These are phyloP conservation scores for Eucommia ulmoides DNA, from an alignment of 257 asterid genomes.

Conservation along the genomic window DNA sequence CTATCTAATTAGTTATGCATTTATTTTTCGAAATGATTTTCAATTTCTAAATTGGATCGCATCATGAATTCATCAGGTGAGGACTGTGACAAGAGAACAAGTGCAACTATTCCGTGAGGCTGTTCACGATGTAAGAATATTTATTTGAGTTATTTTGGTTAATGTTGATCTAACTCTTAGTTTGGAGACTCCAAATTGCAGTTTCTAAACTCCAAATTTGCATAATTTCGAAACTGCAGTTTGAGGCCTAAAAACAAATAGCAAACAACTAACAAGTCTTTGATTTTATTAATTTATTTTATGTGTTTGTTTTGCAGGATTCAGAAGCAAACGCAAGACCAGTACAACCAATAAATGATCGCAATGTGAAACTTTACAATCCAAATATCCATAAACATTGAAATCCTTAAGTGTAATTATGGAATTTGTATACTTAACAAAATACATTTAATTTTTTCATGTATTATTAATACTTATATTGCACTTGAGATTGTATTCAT, in stretches of 20 bases:
- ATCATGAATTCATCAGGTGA: conserved; percentile 38
- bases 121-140: conserved; percentile 51
- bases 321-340: conserved; percentile 66
- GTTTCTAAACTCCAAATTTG: too few relatives aligned
- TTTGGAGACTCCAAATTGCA: too few relatives aligned
- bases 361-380: too few relatives aligned
- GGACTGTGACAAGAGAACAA: conserved; percentile 44
- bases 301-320: conserved; percentile 36
- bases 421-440: too few relatives aligned
- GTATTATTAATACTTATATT: too few relatives aligned
- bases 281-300: too few relatives aligned
- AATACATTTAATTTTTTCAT: too few relatives aligned
- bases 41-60: too few relatives aligned
- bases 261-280: background rate
- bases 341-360: conserved; percentile 33
- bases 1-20: background rate
- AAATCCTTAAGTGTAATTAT: too few relatives aligned
- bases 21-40: background rate
- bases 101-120: conserved; percentile 46
- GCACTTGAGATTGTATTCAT: too few relatives aligned
- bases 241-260: background rate
- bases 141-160: background rate
- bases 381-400: too few relatives aligned
- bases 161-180: background rate
- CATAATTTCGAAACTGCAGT: background rate